Percentiles rank a stretch among this genome's conserved stretches.
Evolutionary conservation across 495 filamentous ascomycete species (phyloP).

Genomic region (Bathelium albidoporum): DNA sequence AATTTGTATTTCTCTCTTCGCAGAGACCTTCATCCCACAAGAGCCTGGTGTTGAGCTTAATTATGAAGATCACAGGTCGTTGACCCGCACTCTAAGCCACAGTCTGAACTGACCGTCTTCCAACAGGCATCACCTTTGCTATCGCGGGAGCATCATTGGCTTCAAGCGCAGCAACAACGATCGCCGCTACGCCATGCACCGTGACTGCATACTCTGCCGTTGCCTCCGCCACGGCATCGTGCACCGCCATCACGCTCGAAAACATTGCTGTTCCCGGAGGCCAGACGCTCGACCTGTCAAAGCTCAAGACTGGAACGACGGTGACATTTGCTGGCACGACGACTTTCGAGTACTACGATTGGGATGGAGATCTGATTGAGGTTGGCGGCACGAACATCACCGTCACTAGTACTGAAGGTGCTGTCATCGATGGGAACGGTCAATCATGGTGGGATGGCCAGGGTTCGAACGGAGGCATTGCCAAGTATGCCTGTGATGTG

Average conservation of each 20-base stretch:
- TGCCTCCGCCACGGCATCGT: slow-evolving; percentile 35
- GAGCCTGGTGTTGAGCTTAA: neutral
- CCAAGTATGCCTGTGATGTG: slow-evolving; percentile 26
- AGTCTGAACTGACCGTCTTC: neutral
- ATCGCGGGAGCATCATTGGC: neutral
- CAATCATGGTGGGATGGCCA: slow-evolving; percentile 44
- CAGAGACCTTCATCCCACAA: neutral
- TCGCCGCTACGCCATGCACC: slow-evolving; percentile 28
- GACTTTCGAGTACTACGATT: slow-evolving; percentile 45
- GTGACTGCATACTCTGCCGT: slow-evolving; percentile 37
- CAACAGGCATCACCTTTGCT: neutral
- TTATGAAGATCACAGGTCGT: neutral
- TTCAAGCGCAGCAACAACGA: neutral
- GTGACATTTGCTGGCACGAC: slow-evolving; percentile 44
- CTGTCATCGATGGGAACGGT: slow-evolving; percentile 39
- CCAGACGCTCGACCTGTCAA: slow-evolving; percentile 41
- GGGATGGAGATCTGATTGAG: slow-evolving; percentile 42
- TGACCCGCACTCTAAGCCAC: neutral
- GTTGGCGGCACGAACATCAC: slow-evolving; percentile 38
- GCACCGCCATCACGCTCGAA: slow-evolving; percentile 16
- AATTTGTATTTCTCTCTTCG: neutral
- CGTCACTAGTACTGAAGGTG: slow-evolving; percentile 31
- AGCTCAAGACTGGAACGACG: slow-evolving; percentile 36
- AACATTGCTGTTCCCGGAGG: slow-evolving; percentile 44
- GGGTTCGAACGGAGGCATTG: slow-evolving; percentile 46